Conservation (phyloP, 805 yeast species). For the Lachancea nothofagi region DNA sequence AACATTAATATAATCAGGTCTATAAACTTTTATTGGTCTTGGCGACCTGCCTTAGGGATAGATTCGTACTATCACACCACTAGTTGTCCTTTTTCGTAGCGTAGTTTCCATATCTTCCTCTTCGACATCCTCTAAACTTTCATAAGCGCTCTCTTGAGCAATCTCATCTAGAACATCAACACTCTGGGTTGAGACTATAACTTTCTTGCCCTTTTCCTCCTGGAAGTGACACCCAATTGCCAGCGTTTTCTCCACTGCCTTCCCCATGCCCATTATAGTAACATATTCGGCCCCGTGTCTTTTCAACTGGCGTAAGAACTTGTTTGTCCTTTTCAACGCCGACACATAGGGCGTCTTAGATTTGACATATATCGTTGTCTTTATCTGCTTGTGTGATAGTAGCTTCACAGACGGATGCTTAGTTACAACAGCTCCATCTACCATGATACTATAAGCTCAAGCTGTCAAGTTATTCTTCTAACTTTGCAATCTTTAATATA, state of each 20-base stretch:
- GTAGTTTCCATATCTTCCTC: slow-evolving; percentile 32
- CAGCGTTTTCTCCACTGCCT: slow-evolving; percentile 57
- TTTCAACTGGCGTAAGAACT: slow-evolving; percentile 44
- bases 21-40: neutral
- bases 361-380: slow-evolving; percentile 53
- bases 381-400: slow-evolving; percentile 39
- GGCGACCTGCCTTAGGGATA: slow-evolving; percentile 16
- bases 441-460: no score
- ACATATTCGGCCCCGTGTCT: slow-evolving; percentile 43
- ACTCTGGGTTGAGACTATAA: slow-evolving; percentile 60
- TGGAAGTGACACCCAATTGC: slow-evolving; percentile 58
- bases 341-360: slow-evolving; percentile 66
- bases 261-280: slow-evolving; percentile 70
- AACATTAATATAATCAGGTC: neutral
- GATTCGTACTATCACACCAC: slow-evolving; percentile 42
- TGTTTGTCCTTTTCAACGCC: slow-evolving; percentile 59
- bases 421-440: slow-evolving; percentile 10
- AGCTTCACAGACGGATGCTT: slow-evolving; percentile 26
- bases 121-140: slow-evolving; percentile 22
- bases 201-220: slow-evolving; percentile 41
- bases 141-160: slow-evolving; percentile 26
- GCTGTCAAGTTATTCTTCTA: no score
- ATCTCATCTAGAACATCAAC: slow-evolving; percentile 71
- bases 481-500: no score
- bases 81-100: slow-evolving; percentile 35